Evolutionary conservation across 345 rosid species (phyloP).

Genomic region (Abelmoschus esculentus): DNA sequence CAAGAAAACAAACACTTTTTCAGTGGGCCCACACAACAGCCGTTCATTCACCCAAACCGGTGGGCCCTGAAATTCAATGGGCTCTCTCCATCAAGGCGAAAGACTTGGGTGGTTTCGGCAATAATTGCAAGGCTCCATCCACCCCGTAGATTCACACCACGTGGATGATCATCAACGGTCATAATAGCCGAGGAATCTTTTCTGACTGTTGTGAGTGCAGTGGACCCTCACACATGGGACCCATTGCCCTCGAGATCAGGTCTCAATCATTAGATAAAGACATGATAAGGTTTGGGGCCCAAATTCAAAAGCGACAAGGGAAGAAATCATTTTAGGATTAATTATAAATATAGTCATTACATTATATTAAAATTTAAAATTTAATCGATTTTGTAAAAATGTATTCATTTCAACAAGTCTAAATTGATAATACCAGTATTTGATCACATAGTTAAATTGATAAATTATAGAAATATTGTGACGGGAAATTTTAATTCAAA

Average conservation of each 20-base stretch:
- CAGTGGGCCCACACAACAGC: background rate
- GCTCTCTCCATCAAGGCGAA: background rate
- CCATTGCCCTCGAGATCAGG: conserved; percentile 12
- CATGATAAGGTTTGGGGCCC: background rate
- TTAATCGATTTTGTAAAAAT: too few relatives aligned
- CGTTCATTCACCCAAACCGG: background rate
- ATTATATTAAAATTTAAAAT: too few relatives aligned
- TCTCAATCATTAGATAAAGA: conserved; percentile 22
- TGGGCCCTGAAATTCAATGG: conserved; percentile 6
- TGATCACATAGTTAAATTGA: too few relatives aligned
- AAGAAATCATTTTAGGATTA: too few relatives aligned
- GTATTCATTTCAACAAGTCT: too few relatives aligned
- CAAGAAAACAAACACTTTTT: background rate
- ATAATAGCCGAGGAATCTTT: background rate
- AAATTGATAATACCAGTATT: too few relatives aligned
- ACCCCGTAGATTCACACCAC: conserved; percentile 3
- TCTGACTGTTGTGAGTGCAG: background rate
- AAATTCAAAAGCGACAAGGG: background rate
- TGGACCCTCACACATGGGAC: background rate
- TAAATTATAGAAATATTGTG: too few relatives aligned
- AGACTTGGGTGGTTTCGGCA: background rate
- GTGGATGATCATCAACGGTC: background rate
- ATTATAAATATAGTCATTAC: too few relatives aligned
- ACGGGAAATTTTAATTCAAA: too few relatives aligned
- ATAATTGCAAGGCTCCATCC: background rate